A percentile compares a stretch with the other conserved stretches of the same genome.
Evolutionary conservation across 169 alveolate species (phyloP).

Genomic region (Plasmodium falciparum): DNA sequence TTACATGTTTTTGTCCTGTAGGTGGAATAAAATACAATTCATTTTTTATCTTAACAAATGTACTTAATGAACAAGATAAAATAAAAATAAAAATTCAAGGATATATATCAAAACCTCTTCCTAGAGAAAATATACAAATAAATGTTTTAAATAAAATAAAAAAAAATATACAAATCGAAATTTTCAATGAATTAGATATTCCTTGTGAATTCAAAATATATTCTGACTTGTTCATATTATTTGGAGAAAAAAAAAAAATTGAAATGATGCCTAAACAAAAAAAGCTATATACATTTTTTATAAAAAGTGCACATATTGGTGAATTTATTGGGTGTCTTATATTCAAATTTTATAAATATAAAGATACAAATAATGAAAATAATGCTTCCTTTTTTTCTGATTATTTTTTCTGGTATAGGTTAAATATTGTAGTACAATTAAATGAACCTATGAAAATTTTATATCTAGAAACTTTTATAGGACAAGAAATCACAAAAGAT

Average conservation of each 20-base stretch:
- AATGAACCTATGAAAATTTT: slow-evolving; percentile 56
- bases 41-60: slow-evolving; percentile 25
- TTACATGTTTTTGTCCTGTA: slow-evolving; percentile 37
- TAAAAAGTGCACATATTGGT: slow-evolving; percentile 62
- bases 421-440: slow-evolving; percentile 29
- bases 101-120: slow-evolving; percentile 48
- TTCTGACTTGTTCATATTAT: slow-evolving; percentile 47
- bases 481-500: slow-evolving; percentile 42
- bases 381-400: background rate
- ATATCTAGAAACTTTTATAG: slow-evolving; percentile 38
- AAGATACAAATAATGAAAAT: background rate
- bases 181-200: slow-evolving; percentile 32
- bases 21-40: slow-evolving; percentile 6
- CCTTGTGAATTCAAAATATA: slow-evolving; percentile 61
- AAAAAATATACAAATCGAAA: slow-evolving; percentile 40
- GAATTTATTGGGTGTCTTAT: slow-evolving; percentile 68
- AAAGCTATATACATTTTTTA: slow-evolving; percentile 42
- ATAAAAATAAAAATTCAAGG: slow-evolving; percentile 49
- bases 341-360: slow-evolving; percentile 15
- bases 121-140: slow-evolving; percentile 39
- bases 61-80: slow-evolving; percentile 41
- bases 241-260: slow-evolving; percentile 42
- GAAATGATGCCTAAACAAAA: slow-evolving; percentile 58
- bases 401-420: slow-evolving; percentile 65
- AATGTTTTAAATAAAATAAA: slow-evolving; percentile 36